phyloP scores from a whole-genome alignment of 2,329 filamentous ascomycete genomes.

The Cladophialophora bantiana region DNA sequence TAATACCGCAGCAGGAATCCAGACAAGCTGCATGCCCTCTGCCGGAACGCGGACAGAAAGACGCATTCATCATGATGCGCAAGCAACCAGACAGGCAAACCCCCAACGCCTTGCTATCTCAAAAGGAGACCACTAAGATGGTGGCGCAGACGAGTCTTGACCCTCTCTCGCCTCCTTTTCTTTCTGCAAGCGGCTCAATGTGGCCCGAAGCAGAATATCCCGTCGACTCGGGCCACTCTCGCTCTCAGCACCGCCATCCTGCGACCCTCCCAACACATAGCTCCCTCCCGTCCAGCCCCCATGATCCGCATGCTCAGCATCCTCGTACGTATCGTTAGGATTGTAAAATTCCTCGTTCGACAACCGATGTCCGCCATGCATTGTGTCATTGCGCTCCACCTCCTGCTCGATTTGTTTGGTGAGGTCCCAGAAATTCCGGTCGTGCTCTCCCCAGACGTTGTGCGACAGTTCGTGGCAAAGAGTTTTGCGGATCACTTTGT shows the following conservation, averaged over 20 bases:
- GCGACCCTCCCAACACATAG: constrained; percentile 71
- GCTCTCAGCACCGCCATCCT: constrained; percentile 46
- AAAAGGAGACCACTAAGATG: constrained; percentile 9
- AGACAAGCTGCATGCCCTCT: not conserved
- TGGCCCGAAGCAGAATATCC: constrained; percentile 74
- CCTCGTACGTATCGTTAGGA: constrained; percentile 58
- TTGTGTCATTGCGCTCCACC: constrained; percentile 82
- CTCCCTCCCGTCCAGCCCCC: constrained; percentile 81
- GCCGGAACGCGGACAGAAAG: not conserved
- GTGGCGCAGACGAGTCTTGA: constrained; percentile 24
- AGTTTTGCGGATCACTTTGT: constrained; percentile 87
- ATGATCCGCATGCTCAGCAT: constrained; percentile 68
- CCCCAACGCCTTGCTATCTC: constrained; percentile 20
- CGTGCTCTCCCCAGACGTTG: constrained; percentile 85
- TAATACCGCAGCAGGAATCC: not conserved
- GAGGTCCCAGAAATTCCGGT: constrained; percentile 86
- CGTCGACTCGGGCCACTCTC: constrained; percentile 67
- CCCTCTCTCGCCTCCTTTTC: constrained; percentile 19
- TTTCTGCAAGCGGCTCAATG: constrained; percentile 51
- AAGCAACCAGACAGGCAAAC: not conserved
- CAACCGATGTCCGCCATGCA: constrained; percentile 69
- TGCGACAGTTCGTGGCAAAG: constrained; percentile 95
- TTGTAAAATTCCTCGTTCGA: constrained; percentile 66
- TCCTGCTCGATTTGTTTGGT: constrained; percentile 84
- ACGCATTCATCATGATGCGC: not conserved